phyloP scores from a whole-genome alignment of 495 filamentous ascomycete genomes.

The Penicillium silybi region DNA sequence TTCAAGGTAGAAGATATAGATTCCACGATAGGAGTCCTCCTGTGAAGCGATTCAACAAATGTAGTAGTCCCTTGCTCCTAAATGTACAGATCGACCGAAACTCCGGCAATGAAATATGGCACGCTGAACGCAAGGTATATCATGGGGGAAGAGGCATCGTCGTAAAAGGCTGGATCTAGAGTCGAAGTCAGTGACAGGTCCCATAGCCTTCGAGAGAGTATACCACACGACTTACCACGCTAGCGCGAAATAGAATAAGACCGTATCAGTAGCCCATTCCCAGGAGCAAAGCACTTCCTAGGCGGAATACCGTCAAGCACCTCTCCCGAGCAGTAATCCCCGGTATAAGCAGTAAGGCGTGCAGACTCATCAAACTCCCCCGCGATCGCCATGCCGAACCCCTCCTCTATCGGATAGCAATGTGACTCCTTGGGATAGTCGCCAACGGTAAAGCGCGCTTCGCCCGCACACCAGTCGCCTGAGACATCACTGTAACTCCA shows the following conservation, averaged over 20 bases:
- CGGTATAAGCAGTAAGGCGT: not conserved
- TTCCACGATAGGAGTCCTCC: not conserved
- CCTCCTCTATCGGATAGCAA: not conserved
- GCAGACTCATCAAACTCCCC: not conserved
- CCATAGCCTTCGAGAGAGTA: no score
- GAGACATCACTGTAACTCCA: not conserved
- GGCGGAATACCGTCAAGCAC: not conserved
- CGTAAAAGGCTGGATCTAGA: not conserved
- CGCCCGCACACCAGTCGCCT: not conserved
- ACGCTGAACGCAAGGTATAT: no score
- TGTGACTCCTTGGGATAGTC: not conserved
- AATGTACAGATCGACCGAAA: not conserved
- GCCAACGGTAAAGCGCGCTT: not conserved
- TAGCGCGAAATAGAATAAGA: not conserved
- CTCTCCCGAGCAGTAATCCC: not conserved
- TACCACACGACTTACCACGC: not conserved
- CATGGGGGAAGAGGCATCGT: not conserved
- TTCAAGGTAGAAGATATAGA: not conserved
- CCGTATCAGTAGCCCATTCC: not conserved
- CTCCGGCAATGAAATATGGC: not conserved
- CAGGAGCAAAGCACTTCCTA: not conserved
- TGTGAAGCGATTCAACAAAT: not conserved
- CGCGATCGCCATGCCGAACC: not conserved
- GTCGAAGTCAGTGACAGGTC: not conserved
- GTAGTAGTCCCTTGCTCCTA: not conserved